These are phyloP conservation scores for Thermoascus crustaceus DNA, from an alignment of 2,329 filamentous ascomycete genomes.

Conservation along the genomic window DNA sequence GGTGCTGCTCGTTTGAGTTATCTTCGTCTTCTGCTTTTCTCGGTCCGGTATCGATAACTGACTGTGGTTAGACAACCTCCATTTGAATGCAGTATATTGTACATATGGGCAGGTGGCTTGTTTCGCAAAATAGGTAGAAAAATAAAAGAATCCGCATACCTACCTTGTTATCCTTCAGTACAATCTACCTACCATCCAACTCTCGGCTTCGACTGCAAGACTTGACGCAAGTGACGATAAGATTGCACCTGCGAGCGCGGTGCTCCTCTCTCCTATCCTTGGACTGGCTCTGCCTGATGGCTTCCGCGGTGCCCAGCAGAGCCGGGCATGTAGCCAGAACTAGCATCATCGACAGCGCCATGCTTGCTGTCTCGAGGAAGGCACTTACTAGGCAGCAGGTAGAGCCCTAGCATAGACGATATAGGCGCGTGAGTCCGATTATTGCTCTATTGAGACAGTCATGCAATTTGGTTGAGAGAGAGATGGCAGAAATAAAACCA, in stretches of 20 bases:
- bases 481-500: too few relatives aligned
- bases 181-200: constrained; percentile 39
- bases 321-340: constrained; percentile 37
- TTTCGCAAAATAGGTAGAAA: background rate
- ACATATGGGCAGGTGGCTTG: background rate
- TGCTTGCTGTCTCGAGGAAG: too few relatives aligned
- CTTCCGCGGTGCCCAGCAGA: constrained; percentile 42
- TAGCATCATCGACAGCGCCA: constrained; percentile 38
- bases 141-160: background rate
- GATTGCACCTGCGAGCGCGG: constrained; percentile 41
- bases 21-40: background rate
- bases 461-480: too few relatives aligned
- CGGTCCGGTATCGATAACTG: background rate
- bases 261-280: constrained; percentile 45
- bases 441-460: too few relatives aligned
- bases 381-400: too few relatives aligned
- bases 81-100: background rate
- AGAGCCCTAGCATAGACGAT: too few relatives aligned
- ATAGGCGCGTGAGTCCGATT: too few relatives aligned
- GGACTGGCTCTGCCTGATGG: constrained; percentile 43
- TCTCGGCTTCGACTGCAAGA: constrained; percentile 37
- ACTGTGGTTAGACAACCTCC: background rate
- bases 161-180: constrained; percentile 40
- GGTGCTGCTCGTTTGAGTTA: constrained; percentile 2
- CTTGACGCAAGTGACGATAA: constrained; percentile 40